Conservation (phyloP, 2,329 filamentous ascomycete species). For the Drechmeria coniospora region DNA sequence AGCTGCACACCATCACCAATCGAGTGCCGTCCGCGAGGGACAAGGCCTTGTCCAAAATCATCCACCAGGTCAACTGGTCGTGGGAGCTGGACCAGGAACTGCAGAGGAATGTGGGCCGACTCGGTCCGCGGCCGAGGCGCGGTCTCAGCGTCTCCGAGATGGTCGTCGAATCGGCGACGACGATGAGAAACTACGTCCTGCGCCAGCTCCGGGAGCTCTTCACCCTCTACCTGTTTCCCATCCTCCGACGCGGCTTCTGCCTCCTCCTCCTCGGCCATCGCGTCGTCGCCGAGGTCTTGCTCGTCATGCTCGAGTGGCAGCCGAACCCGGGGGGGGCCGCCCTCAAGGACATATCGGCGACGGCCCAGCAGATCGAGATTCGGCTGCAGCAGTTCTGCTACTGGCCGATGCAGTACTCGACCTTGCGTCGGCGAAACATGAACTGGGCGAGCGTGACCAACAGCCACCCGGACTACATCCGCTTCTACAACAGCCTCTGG, state of each 20-base stretch:
- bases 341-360: slow-evolving; percentile 89
- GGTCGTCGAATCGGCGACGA: slow-evolving; percentile 84
- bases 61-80: slow-evolving; percentile 93
- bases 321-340: slow-evolving; percentile 64
- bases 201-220: slow-evolving; percentile 55
- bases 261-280: slow-evolving; percentile 66
- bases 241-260: slow-evolving; percentile 60
- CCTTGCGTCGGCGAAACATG: slow-evolving; percentile 70
- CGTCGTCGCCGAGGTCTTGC: slow-evolving; percentile 61
- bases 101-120: slow-evolving; percentile 76
- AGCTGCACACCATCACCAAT: slow-evolving; percentile 69
- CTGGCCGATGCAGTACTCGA: slow-evolving; percentile 94
- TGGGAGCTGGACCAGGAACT: slow-evolving; percentile 75
- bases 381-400: slow-evolving; percentile 96
- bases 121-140: slow-evolving; percentile 68
- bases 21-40: slow-evolving; percentile 71
- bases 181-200: slow-evolving; percentile 61
- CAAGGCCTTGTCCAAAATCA: slow-evolving; percentile 59
- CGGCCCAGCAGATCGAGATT: slow-evolving; percentile 93
- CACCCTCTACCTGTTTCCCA: slow-evolving; percentile 61
- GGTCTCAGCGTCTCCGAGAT: slow-evolving; percentile 85
- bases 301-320: slow-evolving; percentile 74
- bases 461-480: slow-evolving; percentile 93
- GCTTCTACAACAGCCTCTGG: slow-evolving; percentile 98
- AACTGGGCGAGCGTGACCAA: slow-evolving; percentile 94